A percentile compares a stretch with the other conserved stretches of the same genome.
Conservation (phyloP, 1,284 basidiomycete species). For the Ceratobasidium sp. region DNA sequence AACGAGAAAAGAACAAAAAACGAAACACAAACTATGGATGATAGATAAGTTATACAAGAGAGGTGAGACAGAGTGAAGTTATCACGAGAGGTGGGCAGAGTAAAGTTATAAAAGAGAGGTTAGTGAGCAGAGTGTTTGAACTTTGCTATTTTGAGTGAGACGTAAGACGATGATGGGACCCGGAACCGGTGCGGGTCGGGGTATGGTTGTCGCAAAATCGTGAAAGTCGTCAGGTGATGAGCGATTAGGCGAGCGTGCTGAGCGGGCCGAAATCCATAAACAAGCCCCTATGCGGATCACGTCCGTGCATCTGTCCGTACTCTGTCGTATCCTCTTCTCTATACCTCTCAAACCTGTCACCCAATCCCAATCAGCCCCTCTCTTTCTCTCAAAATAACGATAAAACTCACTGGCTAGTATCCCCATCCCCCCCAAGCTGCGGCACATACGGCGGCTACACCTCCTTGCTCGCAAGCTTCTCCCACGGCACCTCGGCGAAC, state of each 20-base stretch:
- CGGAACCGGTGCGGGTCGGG: neutral
- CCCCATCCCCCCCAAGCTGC: conserved; percentile 86
- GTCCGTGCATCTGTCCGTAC: conserved; percentile 66
- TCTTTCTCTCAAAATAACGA: neutral
- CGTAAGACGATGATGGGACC: neutral
- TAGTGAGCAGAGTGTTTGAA: no score
- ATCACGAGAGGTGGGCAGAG: no score
- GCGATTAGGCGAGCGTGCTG: neutral
- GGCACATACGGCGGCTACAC: conserved; percentile 98
- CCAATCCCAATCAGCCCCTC: conserved; percentile 16
- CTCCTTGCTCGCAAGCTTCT: conserved; percentile 83
- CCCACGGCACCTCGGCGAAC: conserved; percentile 98
- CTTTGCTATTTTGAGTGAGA: no score
- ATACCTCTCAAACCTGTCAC: conserved; percentile 78
- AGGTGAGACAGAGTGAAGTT: no score
- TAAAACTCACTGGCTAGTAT: conserved; percentile 88
- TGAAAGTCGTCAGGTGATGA: neutral
- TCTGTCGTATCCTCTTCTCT: conserved; percentile 75
- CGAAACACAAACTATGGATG: conserved; percentile 15
- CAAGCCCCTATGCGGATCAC: conserved; percentile 15
- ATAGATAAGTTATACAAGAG: conserved; percentile 33
- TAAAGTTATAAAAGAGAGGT: no score
- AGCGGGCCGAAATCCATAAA: conserved; percentile 43
- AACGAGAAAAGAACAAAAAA: neutral
- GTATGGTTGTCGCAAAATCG: no score